Conservation (phyloP, 495 filamentous ascomycete species). For the Penicillium riverlandense region DNA sequence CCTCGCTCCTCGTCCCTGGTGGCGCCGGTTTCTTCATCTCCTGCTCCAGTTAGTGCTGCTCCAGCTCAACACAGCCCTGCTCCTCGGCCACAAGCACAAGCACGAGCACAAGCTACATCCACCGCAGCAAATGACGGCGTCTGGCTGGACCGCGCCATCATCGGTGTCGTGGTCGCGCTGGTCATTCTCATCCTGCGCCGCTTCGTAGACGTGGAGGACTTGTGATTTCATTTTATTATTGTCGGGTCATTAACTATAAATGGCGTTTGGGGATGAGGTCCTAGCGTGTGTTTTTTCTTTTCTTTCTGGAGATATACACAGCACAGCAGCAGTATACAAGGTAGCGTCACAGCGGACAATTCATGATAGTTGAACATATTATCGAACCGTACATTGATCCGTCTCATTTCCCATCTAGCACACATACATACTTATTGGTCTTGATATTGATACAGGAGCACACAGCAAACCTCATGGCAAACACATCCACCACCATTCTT, state of each 20-base stretch:
- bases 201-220: constrained; percentile 21
- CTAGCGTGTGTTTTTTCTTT: no score
- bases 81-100: not conserved
- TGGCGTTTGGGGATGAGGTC: constrained; percentile 6
- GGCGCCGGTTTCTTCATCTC: not conserved
- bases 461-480: constrained; percentile 3
- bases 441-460: no score
- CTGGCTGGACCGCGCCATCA: constrained; percentile 52
- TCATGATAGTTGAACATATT: no score
- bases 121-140: constrained; percentile 18
- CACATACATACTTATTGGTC: no score
- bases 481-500: constrained; percentile 68
- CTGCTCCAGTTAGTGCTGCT: constrained; percentile 1
- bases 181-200: constrained; percentile 39
- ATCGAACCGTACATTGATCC: no score
- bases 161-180: constrained; percentile 42
- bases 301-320: no score
- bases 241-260: not conserved
- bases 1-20: not conserved
- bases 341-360: no score
- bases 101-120: not conserved
- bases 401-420: no score
- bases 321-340: no score
- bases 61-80: not conserved
- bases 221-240: constrained; percentile 7